A percentile compares a stretch with the other conserved stretches of the same genome.
Conservation (phyloP, 2,329 filamentous ascomycete genomes). For the Ophiostoma novo-ulmi region DNA sequence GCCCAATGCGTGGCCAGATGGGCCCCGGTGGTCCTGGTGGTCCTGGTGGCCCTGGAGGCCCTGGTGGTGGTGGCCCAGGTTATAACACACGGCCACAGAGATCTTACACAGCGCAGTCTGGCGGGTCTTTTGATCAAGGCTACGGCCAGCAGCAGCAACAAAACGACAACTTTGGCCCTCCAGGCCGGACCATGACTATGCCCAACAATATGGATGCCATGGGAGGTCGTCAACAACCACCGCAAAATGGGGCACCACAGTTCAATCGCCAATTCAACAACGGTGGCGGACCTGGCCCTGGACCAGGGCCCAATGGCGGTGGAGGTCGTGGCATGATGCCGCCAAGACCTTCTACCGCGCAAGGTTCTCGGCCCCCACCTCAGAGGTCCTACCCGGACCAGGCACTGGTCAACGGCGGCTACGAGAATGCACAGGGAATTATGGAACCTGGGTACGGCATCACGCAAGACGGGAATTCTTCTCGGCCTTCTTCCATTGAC, state of each 20-base stretch:
- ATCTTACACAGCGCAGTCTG: constrained; percentile 29
- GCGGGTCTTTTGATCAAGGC: constrained; percentile 31
- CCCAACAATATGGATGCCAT: constrained; percentile 41
- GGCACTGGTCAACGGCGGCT: constrained; percentile 4
- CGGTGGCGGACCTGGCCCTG: constrained; percentile 33
- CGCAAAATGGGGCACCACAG: constrained; percentile 36
- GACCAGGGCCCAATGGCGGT: constrained; percentile 27
- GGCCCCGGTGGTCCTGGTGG: constrained; percentile 27
- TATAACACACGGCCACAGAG: constrained; percentile 23
- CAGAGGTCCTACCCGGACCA: constrained; percentile 42
- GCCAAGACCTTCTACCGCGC: constrained; percentile 53
- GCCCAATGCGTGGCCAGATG: constrained; percentile 22
- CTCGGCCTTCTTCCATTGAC: constrained; percentile 40
- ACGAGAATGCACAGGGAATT: constrained; percentile 16
- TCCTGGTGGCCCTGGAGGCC: constrained; percentile 19
- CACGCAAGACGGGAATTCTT: constrained; percentile 14
- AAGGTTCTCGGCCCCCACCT: constrained; percentile 48
- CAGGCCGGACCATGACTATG: constrained; percentile 58
- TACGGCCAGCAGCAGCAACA: constrained; percentile 34
- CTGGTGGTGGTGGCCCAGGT: constrained; percentile 23
- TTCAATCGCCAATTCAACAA: constrained; percentile 35
- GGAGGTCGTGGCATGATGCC: constrained; percentile 34
- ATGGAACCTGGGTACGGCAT: constrained; percentile 30
- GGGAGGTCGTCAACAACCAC: constrained; percentile 19
- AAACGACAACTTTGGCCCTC: constrained; percentile 43